These are phyloP conservation scores for Kuraishia floccosa DNA, from an alignment of 805 yeast genomes.

Conservation along the genomic window DNA sequence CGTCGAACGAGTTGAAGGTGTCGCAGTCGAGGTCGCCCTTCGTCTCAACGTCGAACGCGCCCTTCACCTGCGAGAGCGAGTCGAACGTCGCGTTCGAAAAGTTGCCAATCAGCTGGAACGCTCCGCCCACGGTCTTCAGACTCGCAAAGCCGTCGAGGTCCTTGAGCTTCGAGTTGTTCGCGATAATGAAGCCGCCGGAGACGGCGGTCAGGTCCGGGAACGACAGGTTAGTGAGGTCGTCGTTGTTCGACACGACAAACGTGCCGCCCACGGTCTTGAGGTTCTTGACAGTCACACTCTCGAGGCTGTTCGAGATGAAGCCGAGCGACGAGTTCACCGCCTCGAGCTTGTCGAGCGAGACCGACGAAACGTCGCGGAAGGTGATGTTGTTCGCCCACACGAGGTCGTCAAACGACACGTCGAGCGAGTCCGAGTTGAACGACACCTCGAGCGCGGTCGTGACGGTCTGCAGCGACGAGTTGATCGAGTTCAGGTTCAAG, in stretches of 20 bases:
- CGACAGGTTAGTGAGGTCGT: slow-evolving; percentile 54
- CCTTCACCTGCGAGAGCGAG: slow-evolving; percentile 66
- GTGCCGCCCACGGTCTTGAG: slow-evolving; percentile 70
- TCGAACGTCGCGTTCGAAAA: slow-evolving; percentile 73
- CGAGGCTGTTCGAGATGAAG: slow-evolving; percentile 61
- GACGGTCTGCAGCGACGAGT: slow-evolving; percentile 65
- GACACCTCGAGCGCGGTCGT: slow-evolving; percentile 69
- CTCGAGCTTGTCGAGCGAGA: slow-evolving; percentile 59
- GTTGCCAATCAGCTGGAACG: slow-evolving; percentile 70
- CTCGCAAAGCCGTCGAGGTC: slow-evolving; percentile 63
- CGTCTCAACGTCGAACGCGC: slow-evolving; percentile 83
- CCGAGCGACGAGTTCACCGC: slow-evolving; percentile 75
- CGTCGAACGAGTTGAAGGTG: slow-evolving; percentile 59
- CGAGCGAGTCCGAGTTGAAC: slow-evolving; percentile 72
- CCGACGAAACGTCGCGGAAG: slow-evolving; percentile 68
- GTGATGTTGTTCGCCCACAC: slow-evolving; percentile 82
- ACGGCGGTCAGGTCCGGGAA: slow-evolving; percentile 60
- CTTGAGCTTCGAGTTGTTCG: slow-evolving; percentile 69
- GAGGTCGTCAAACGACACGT: slow-evolving; percentile 57
- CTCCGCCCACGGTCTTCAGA: slow-evolving; percentile 76
- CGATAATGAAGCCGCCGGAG: slow-evolving; percentile 90
- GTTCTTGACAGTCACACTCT: slow-evolving; percentile 38
- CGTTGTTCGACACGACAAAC: slow-evolving; percentile 64
- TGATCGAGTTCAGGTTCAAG: slow-evolving; percentile 57
- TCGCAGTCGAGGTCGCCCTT: slow-evolving; percentile 72